A percentile compares a stretch with the other conserved stretches of the same genome.
Conservation (phyloP, 2,329 filamentous ascomycete genomes). For the Sclerotinia nivalis region DNA sequence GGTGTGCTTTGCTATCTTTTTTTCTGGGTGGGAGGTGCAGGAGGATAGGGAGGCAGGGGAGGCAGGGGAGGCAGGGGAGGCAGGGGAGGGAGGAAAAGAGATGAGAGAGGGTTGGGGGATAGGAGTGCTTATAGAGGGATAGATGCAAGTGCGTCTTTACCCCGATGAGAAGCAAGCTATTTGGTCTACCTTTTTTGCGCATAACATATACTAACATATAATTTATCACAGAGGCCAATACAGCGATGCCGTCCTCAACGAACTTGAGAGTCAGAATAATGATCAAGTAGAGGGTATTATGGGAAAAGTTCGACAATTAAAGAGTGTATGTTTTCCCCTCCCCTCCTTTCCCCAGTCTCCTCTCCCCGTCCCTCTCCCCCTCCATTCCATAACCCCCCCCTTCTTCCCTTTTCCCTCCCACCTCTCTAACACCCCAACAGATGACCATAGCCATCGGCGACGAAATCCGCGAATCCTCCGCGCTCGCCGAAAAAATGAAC, state of each 20-base stretch:
- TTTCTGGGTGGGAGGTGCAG: not conserved
- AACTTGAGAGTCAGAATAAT: slow-evolving; percentile 95
- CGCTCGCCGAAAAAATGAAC: slow-evolving; percentile 93
- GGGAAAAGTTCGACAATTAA: slow-evolving; percentile 85
- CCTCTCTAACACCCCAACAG: slow-evolving; percentile 46
- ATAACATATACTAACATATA: not conserved
- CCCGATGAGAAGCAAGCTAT: not conserved
- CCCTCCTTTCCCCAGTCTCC: not conserved
- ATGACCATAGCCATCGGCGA: slow-evolving; percentile 92
- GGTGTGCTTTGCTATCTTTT: not conserved
- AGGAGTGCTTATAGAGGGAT: slow-evolving; percentile 13
- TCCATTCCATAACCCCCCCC: slow-evolving; percentile 2
- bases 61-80: not conserved
- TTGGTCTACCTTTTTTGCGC: not conserved
- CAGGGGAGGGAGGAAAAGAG: not conserved
- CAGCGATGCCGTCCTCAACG: slow-evolving; percentile 84
- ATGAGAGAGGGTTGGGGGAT: not conserved
- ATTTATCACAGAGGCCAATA: slow-evolving; percentile 72
- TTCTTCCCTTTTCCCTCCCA: not conserved
- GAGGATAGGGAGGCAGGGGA: not conserved
- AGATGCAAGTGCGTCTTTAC: not conserved
- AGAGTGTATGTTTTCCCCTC: slow-evolving; percentile 64
- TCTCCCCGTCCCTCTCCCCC: not conserved
- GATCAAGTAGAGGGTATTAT: slow-evolving; percentile 85
- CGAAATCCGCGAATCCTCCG: slow-evolving; percentile 88